Percentiles rank a stretch among this genome's conserved stretches.
Conservation (phyloP, 345 rosid species). For the Gossypium longicalyx region DNA sequence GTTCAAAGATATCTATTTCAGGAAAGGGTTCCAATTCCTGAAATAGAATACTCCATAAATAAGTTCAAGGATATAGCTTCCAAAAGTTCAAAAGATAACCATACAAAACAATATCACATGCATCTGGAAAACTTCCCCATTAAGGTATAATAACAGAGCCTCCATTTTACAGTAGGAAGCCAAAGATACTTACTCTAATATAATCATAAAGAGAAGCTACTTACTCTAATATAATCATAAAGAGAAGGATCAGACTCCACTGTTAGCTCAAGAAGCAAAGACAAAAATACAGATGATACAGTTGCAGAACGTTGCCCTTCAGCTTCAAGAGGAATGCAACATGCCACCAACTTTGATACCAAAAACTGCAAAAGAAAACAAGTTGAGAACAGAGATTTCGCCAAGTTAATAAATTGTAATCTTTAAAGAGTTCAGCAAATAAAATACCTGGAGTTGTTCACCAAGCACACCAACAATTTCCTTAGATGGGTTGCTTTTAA, state of each 20-base stretch:
- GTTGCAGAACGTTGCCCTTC: constrained; percentile 38
- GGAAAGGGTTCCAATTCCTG: constrained; percentile 93
- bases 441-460: constrained; percentile 81
- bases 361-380: constrained; percentile 52
- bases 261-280: constrained; percentile 60
- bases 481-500: constrained; percentile 52
- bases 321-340: constrained; percentile 55
- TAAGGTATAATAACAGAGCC: constrained; percentile 1
- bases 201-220: constrained; percentile 64
- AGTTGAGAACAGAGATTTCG: constrained; percentile 8
- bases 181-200: constrained; percentile 51
- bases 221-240: constrained; percentile 70
- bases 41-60: neutral
- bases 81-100: neutral
- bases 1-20: constrained; percentile 51
- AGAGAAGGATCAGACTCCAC: constrained; percentile 62
- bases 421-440: constrained; percentile 10
- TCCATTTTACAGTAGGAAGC: constrained; percentile 9
- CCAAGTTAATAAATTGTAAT: neutral
- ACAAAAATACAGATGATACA: constrained; percentile 48
- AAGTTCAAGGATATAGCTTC: neutral
- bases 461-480: constrained; percentile 69
- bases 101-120: constrained; percentile 3
- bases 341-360: constrained; percentile 86
- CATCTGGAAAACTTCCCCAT: constrained; percentile 1